These are phyloP conservation scores for Orobanche coerulescens DNA, from an alignment of 257 asterid species.

Conservation along the genomic window DNA sequence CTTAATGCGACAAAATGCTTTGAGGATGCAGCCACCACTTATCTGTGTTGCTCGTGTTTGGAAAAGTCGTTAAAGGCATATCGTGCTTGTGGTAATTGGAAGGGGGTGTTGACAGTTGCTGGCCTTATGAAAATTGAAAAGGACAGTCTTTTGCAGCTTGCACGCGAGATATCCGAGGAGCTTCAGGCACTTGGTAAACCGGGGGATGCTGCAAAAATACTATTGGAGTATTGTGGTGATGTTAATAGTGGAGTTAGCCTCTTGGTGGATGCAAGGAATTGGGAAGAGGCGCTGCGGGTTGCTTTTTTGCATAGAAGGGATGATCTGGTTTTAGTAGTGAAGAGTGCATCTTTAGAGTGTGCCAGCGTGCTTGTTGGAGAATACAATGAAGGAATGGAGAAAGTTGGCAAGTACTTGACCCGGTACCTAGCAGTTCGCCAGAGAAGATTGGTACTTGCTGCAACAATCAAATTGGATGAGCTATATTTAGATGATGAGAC, in stretches of 20 bases:
- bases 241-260: slow-evolving; percentile 48
- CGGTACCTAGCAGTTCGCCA: slow-evolving; percentile 89
- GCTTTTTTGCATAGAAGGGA: slow-evolving; percentile 65
- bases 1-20: slow-evolving; percentile 55
- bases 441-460: slow-evolving; percentile 83
- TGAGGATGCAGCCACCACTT: slow-evolving; percentile 87
- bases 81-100: slow-evolving; percentile 89
- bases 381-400: slow-evolving; percentile 76
- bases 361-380: slow-evolving; percentile 57
- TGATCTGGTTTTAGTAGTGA: slow-evolving; percentile 57
- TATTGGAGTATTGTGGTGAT: slow-evolving; percentile 81
- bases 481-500: slow-evolving; percentile 75
- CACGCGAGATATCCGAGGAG: slow-evolving; percentile 84
- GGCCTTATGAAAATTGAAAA: slow-evolving; percentile 68
- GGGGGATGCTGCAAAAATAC: slow-evolving; percentile 81
- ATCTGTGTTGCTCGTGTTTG: slow-evolving; percentile 57
- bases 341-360: slow-evolving; percentile 76
- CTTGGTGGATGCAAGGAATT: slow-evolving; percentile 76
- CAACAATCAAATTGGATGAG: slow-evolving; percentile 68
- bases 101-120: slow-evolving; percentile 74
- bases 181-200: slow-evolving; percentile 90
- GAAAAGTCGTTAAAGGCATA: slow-evolving; percentile 87
- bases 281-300: slow-evolving; percentile 93
- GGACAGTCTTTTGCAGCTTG: slow-evolving; percentile 69
- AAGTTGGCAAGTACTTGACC: slow-evolving; percentile 83